phyloP scores from a whole-genome alignment of 139 green algal species.

The Chlamydomonas sp. region DNA sequence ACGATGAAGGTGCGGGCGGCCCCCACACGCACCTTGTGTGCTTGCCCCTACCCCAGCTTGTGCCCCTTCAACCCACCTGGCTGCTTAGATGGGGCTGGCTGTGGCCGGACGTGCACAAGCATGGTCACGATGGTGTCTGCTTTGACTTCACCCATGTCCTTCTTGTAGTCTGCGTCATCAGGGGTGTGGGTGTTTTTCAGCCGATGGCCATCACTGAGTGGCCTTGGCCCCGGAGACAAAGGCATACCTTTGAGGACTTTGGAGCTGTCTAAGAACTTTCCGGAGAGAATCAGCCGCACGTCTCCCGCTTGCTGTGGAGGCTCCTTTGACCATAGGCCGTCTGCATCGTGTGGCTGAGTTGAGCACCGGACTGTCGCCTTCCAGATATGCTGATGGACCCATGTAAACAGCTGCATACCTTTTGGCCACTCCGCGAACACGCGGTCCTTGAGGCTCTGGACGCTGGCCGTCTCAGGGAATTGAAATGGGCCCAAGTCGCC shows the following conservation, averaged over 20 bases:
- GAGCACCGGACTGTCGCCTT: not conserved
- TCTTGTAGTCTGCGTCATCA: slow-evolving; percentile 53
- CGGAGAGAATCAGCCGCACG: slow-evolving; percentile 58
- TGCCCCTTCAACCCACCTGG: slow-evolving; percentile 4
- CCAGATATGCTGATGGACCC: too few relatives aligned
- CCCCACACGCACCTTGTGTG: not conserved
- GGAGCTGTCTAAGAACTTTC: slow-evolving; percentile 56
- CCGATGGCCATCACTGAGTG: not conserved
- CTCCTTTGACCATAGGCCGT: slow-evolving; percentile 47
- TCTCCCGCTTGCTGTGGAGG: slow-evolving; percentile 28
- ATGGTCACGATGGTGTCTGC: slow-evolving; percentile 62
- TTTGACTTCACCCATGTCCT: slow-evolving; percentile 65
- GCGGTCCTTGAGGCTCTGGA: slow-evolving; percentile 47
- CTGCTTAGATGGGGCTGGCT: slow-evolving; percentile 16
- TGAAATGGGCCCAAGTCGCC: slow-evolving; percentile 59
- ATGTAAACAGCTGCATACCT: slow-evolving; percentile 11
- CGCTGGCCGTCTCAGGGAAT: slow-evolving; percentile 31
- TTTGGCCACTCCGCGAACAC: slow-evolving; percentile 56
- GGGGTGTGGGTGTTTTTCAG: not conserved
- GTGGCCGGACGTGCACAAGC: slow-evolving; percentile 54
- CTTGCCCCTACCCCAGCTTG: not conserved
- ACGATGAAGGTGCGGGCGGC: too few relatives aligned
- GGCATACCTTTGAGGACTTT: slow-evolving; percentile 51
- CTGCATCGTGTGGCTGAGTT: not conserved
- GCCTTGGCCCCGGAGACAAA: not conserved